Conservation (phyloP, 495 filamentous ascomycete genomes). For the Hypoxylon lienhwacheense region DNA sequence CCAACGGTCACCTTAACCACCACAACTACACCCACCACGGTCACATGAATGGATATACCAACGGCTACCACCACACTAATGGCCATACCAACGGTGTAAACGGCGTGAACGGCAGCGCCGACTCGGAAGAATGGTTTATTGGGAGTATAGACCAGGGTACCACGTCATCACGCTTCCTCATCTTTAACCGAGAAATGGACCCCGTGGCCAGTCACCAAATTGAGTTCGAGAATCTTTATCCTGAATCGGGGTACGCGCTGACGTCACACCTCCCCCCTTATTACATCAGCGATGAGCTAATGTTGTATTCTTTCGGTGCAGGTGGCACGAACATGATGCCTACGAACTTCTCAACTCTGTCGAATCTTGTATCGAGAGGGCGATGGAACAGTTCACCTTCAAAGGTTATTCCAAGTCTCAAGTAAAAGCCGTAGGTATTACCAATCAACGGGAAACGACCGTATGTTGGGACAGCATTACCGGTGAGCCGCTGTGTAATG, state of each 20-base stretch:
- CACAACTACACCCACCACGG: conserved; percentile 4
- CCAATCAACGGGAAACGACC: conserved; percentile 92
- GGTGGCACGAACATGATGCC: conserved; percentile 95
- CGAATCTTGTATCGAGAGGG: conserved; percentile 80
- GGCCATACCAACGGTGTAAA: conserved; percentile 5
- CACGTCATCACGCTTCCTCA: conserved; percentile 88
- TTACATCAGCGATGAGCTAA: conserved; percentile 21
- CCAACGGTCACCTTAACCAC: conserved; percentile 15
- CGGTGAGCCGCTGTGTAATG: conserved; percentile 83
- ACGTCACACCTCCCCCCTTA: conserved; percentile 10
- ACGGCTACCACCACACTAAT: conserved; percentile 16
- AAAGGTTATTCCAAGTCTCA: conserved; percentile 69
- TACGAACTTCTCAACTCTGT: conserved; percentile 77
- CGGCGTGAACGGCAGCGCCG: conserved; percentile 1
- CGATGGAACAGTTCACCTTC: conserved; percentile 70
- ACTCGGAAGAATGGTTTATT: conserved; percentile 45
- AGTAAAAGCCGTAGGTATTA: conserved; percentile 88
- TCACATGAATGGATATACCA: conserved; percentile 20
- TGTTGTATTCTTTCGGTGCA: conserved; percentile 38
- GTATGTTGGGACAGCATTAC: conserved; percentile 88
- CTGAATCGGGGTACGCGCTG: conserved; percentile 77
- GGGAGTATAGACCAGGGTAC: conserved; percentile 87
- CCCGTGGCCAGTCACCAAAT: conserved; percentile 87
- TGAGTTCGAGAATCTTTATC: conserved; percentile 88
- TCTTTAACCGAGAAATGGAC: conserved; percentile 80